A percentile compares a stretch with the other conserved stretches of the same genome.
These are phyloP conservation scores for Chrysochromulina parva DNA, from an alignment of 78 protist species.

Conservation along the genomic window DNA sequence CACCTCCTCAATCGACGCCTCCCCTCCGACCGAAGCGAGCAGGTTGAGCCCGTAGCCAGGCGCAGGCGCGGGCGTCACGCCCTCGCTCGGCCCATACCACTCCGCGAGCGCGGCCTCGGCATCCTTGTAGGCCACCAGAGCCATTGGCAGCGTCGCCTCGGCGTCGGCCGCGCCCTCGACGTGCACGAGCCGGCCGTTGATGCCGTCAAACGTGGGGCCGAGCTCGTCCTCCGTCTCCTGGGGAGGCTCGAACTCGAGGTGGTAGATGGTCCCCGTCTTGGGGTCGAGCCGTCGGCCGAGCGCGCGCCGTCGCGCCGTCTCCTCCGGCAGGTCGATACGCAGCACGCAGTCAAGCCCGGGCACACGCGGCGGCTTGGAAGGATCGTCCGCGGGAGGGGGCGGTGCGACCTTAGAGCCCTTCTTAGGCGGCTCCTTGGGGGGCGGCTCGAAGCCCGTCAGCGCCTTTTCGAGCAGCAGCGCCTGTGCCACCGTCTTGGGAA, in stretches of 20 bases:
- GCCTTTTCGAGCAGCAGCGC: slow-evolving; percentile 22
- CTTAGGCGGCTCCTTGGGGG: not conserved
- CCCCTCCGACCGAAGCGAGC: not conserved
- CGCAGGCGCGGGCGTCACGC: too few species aligned
- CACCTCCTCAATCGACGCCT: not conserved
- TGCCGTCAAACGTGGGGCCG: not conserved
- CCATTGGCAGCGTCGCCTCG: slow-evolving; percentile 8
- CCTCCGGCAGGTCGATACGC: not conserved
- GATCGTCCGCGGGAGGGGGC: not conserved
- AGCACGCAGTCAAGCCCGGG: slow-evolving; percentile 22
- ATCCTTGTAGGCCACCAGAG: not conserved
- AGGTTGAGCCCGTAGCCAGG: not conserved
- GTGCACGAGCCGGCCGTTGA: slow-evolving; percentile 23
- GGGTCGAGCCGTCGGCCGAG: slow-evolving; percentile 44
- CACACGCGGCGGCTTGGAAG: not conserved
- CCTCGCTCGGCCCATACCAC: not conserved
- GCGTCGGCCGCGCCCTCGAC: not conserved
- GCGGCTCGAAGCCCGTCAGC: slow-evolving; percentile 20
- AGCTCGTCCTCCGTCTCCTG: not conserved
- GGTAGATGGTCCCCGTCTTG: not conserved
- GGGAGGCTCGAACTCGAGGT: slow-evolving; percentile 40
- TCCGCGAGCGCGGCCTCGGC: not conserved
- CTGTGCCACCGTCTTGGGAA: slow-evolving; percentile 14
- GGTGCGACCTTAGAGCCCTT: not conserved
- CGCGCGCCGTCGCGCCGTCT: slow-evolving; percentile 8